Evolutionary conservation across 2,329 filamentous ascomycete genomes (phyloP).

Genomic region (Paracoccidioides lutzii): DNA sequence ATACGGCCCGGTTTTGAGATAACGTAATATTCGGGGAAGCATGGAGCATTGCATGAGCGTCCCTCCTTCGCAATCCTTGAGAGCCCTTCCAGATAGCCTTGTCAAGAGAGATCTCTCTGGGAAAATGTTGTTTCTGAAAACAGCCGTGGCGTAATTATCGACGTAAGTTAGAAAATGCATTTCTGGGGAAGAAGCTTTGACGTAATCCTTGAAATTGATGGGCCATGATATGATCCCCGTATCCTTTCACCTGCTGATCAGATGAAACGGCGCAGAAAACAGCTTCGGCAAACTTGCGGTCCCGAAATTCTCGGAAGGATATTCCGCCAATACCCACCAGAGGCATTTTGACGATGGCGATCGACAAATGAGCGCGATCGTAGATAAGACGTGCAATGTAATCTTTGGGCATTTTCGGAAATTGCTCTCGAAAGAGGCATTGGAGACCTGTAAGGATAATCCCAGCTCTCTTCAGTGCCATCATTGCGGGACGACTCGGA

Average conservation of each 20-base stretch:
- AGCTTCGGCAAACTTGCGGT: slow-evolving; percentile 75
- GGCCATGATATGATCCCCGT: slow-evolving; percentile 85
- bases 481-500: slow-evolving; percentile 83
- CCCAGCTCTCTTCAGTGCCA: slow-evolving; percentile 56
- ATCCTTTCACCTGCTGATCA: slow-evolving; percentile 85
- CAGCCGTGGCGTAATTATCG: slow-evolving; percentile 86
- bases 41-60: slow-evolving; percentile 92
- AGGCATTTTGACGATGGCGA: slow-evolving; percentile 82
- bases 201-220: slow-evolving; percentile 70
- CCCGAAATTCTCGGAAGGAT: slow-evolving; percentile 74
- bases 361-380: slow-evolving; percentile 75
- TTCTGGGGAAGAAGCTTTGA: slow-evolving; percentile 77
- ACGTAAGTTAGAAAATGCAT: slow-evolving; percentile 91
- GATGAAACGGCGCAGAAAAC: slow-evolving; percentile 85
- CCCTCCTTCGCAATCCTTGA: slow-evolving; percentile 87
- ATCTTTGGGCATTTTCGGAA: slow-evolving; percentile 90
- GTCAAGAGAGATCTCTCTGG: slow-evolving; percentile 81
- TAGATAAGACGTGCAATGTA: slow-evolving; percentile 85
- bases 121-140: slow-evolving; percentile 90
- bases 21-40: slow-evolving; percentile 64
- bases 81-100: slow-evolving; percentile 82
- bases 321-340: slow-evolving; percentile 74
- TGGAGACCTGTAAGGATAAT: slow-evolving; percentile 80
- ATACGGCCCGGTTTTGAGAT: slow-evolving; percentile 70
- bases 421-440: slow-evolving; percentile 82